Percentiles rank a stretch among this genome's conserved stretches.
phyloP scores from a whole-genome alignment of 2,329 filamentous ascomycete species.

The Penicillium sp. region DNA sequence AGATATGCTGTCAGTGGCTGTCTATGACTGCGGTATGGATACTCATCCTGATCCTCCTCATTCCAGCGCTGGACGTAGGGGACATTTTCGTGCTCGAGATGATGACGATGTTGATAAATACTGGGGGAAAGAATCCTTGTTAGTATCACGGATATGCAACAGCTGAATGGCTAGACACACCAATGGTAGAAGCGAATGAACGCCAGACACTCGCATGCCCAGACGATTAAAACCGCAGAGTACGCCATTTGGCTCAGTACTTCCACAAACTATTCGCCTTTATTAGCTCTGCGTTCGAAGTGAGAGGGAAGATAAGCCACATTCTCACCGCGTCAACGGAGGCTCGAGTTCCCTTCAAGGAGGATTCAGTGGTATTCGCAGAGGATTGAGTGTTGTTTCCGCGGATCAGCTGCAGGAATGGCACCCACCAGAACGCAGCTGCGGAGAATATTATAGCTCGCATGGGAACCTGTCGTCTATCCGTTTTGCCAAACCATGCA shows the following conservation, averaged over 20 bases:
- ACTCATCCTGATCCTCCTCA: not conserved
- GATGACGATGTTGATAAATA: not conserved
- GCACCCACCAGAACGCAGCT: not conserved
- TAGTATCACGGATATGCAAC: not conserved
- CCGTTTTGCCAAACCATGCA: not conserved
- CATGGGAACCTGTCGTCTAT: not conserved
- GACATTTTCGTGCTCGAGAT: not conserved
- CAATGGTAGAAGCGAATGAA: not conserved
- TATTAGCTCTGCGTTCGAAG: not conserved
- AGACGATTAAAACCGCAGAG: not conserved
- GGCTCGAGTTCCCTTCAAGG: not conserved
- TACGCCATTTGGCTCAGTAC: not conserved
- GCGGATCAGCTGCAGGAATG: not conserved
- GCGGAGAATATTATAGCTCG: not conserved
- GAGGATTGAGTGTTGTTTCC: not conserved
- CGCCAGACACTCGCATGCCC: not conserved
- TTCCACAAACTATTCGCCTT: not conserved
- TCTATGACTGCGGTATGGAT: not conserved
- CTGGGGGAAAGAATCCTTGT: not conserved
- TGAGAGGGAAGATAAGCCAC: not conserved
- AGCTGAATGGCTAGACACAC: not conserved
- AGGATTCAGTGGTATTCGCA: not conserved
- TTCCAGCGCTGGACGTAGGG: not conserved
- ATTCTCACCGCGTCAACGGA: not conserved
- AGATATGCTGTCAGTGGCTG: not conserved